Conservation (phyloP, 352 stramenopile genomes). For the Globisporangium middletonii region DNA sequence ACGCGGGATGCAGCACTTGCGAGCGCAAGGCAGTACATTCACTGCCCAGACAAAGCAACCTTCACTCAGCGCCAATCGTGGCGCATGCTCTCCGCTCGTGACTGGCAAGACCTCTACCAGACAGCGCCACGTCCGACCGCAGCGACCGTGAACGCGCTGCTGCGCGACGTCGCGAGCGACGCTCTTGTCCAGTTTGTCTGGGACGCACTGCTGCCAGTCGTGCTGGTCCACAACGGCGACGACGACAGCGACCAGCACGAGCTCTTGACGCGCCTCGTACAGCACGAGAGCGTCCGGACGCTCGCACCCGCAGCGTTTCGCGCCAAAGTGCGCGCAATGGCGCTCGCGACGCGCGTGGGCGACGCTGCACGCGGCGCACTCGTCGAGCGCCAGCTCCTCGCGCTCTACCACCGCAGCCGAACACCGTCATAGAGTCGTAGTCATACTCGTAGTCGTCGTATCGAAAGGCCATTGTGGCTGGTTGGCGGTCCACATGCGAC, state of each 20-base stretch:
- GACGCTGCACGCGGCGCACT: slow-evolving; percentile 26
- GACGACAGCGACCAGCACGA: slow-evolving; percentile 8
- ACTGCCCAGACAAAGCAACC: slow-evolving; percentile 18
- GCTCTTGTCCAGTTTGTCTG: slow-evolving; percentile 44
- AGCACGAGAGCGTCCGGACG: slow-evolving; percentile 19
- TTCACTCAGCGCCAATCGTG: slow-evolving; percentile 21
- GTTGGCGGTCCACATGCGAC: no score
- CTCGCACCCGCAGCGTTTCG: slow-evolving; percentile 57
- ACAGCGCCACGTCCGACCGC: slow-evolving; percentile 12
- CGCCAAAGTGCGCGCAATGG: slow-evolving; percentile 35
- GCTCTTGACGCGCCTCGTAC: slow-evolving; percentile 24
- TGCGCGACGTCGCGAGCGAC: slow-evolving; percentile 38
- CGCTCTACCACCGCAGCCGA: slow-evolving; percentile 27
- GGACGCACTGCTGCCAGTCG: slow-evolving; percentile 32
- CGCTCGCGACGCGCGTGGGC: slow-evolving; percentile 29
- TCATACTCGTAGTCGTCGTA: not conserved
- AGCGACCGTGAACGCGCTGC: slow-evolving; percentile 22
- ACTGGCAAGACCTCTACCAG: slow-evolving; percentile 35
- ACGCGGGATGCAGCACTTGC: slow-evolving; percentile 7
- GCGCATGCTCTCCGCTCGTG: slow-evolving; percentile 24
- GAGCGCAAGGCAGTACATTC: slow-evolving; percentile 23
- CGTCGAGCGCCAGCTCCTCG: slow-evolving; percentile 35
- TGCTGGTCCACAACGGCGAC: slow-evolving; percentile 16
- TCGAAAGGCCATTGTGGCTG: not conserved
- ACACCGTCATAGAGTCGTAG: not conserved